Evolutionary conservation across 1,284 basidiomycete species (phyloP).

Genomic region (Meira nashicola): DNA sequence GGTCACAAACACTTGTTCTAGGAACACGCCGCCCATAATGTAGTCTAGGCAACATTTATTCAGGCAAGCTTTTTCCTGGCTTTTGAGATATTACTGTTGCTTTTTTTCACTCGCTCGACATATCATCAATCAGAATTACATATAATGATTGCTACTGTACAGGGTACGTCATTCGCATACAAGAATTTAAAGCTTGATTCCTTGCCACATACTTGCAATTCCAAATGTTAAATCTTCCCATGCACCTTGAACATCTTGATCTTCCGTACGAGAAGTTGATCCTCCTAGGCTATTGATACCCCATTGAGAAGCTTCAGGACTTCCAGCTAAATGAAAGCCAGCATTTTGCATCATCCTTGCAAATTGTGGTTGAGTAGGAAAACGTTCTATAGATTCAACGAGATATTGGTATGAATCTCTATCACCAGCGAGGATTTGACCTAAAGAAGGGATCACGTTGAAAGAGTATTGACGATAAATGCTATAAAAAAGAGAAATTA

Average conservation of each 20-base stretch:
- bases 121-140: no score
- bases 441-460: constrained; percentile 86
- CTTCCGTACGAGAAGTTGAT: constrained; percentile 7
- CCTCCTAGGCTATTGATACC: constrained; percentile 27
- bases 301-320: constrained; percentile 34
- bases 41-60: no score
- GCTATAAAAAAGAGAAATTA: constrained; percentile 55
- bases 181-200: background rate
- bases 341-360: constrained; percentile 66
- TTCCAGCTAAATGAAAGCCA: constrained; percentile 53
- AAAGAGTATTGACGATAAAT: constrained; percentile 94
- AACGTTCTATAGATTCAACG: constrained; percentile 92
- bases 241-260: constrained; percentile 34
- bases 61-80: no score
- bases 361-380: constrained; percentile 85
- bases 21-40: no score
- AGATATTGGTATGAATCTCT: constrained; percentile 87
- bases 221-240: constrained; percentile 51
- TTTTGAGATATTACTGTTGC: no score
- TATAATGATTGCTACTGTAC: no score
- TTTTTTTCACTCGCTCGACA: no score
- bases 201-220: constrained; percentile 47
- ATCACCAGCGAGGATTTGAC: constrained; percentile 92
- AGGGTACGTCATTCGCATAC: no score
- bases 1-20: no score